Conservation (phyloP, 1,284 basidiomycete genomes). For the Irpex rosettiformis region DNA sequence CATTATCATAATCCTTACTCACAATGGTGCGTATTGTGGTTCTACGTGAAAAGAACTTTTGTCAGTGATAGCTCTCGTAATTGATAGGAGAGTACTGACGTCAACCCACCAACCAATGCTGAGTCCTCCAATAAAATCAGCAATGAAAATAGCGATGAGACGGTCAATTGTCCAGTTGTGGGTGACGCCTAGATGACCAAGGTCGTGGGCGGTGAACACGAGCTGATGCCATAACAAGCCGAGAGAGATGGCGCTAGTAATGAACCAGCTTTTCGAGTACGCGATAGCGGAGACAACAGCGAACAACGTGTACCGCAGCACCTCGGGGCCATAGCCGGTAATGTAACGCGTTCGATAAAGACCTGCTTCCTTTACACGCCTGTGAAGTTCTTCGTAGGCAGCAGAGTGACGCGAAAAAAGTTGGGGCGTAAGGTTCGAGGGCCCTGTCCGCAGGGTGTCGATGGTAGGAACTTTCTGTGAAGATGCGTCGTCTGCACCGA, state of each 20-base stretch:
- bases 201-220: constrained; percentile 90
- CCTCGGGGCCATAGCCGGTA: constrained; percentile 88
- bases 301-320: constrained; percentile 74
- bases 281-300: constrained; percentile 56
- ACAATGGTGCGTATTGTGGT: constrained; percentile 97
- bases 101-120: constrained; percentile 98
- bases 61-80: constrained; percentile 1
- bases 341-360: constrained; percentile 84
- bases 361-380: constrained; percentile 73
- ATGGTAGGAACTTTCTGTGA: constrained; percentile 41
- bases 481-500: constrained; percentile 35
- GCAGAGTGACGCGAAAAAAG: constrained; percentile 70
- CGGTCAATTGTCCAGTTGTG: constrained; percentile 86
- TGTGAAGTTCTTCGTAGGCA: constrained; percentile 82
- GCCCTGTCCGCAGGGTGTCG: constrained; percentile 47
- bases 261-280: constrained; percentile 65
- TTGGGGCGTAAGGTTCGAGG: constrained; percentile 52
- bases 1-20: constrained; percentile 30
- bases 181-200: constrained; percentile 93
- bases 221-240: constrained; percentile 96
- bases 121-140: constrained; percentile 88
- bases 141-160: constrained; percentile 76
- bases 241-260: constrained; percentile 74
- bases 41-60: constrained; percentile 43
- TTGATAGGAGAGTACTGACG: constrained; percentile 48